Conservation (phyloP, 2,329 filamentous ascomycete species). For the Hypoxylon sp. region DNA sequence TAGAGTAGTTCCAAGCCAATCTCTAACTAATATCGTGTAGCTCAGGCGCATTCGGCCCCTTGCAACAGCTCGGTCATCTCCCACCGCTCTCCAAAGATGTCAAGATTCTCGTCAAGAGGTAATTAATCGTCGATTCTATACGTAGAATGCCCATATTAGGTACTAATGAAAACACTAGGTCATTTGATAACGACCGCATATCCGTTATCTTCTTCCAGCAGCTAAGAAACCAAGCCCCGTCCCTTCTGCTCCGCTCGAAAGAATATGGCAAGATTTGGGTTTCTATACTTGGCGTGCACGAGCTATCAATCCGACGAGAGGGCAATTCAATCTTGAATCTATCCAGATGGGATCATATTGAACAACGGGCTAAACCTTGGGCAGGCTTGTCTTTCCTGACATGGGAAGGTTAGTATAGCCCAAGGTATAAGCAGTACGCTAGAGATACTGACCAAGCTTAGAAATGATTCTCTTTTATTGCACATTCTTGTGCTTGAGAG, state of each 20-base stretch:
- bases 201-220: constrained; percentile 63
- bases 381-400: constrained; percentile 64
- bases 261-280: constrained; percentile 54
- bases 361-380: constrained; percentile 60
- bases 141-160: not conserved
- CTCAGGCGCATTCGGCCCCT: constrained; percentile 41
- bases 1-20: not conserved
- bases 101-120: constrained; percentile 65
- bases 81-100: constrained; percentile 55
- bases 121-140: no score
- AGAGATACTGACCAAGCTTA: constrained; percentile 43
- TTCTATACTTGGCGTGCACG: constrained; percentile 61
- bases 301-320: constrained; percentile 61
- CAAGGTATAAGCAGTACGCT: not conserved
- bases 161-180: constrained; percentile 40
- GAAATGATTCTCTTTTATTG: constrained; percentile 69
- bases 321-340: constrained; percentile 57
- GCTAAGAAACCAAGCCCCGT: constrained; percentile 53
- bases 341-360: constrained; percentile 59
- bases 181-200: constrained; percentile 64
- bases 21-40: constrained; percentile 19
- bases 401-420: constrained; percentile 62
- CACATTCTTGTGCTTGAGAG: constrained; percentile 65
- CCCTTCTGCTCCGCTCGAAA: constrained; percentile 57
- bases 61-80: constrained; percentile 52